Conservation (phyloP, 2,329 filamentous ascomycete genomes). For the Pseudopyricularia javanii region DNA sequence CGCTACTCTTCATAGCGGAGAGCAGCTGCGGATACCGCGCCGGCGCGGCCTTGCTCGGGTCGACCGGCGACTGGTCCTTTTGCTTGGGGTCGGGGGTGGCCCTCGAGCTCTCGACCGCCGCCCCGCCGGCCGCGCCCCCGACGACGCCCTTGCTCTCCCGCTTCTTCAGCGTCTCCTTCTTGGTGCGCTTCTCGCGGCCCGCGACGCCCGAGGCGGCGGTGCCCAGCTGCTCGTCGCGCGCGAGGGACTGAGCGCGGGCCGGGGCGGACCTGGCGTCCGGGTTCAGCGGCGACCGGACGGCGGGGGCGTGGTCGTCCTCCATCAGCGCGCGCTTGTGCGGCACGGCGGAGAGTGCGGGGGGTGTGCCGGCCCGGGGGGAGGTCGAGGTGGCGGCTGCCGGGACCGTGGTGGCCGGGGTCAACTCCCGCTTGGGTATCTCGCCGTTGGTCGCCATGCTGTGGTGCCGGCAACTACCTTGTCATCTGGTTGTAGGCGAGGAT, state of each 20-base stretch:
- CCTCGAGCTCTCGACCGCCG: slow-evolving; percentile 34
- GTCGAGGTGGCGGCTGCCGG: slow-evolving; percentile 19
- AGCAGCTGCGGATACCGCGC: slow-evolving; percentile 47
- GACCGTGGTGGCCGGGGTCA: slow-evolving; percentile 6
- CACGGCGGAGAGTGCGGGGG: slow-evolving; percentile 28
- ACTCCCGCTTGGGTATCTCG: slow-evolving; percentile 11
- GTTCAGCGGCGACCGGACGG: slow-evolving; percentile 64
- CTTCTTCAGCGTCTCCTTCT: slow-evolving; percentile 59
- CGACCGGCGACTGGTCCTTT: slow-evolving; percentile 22
- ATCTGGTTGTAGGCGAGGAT: not conserved
- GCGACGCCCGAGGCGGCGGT: slow-evolving; percentile 13
- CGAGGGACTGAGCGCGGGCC: not conserved
- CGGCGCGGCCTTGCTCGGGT: slow-evolving; percentile 25
- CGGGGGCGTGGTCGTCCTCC: slow-evolving; percentile 58
- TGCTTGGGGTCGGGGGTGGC: slow-evolving; percentile 45
- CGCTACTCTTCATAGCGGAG: slow-evolving; percentile 42
- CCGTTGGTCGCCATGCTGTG: slow-evolving; percentile 12
- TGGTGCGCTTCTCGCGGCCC: slow-evolving; percentile 39
- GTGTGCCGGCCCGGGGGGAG: slow-evolving; percentile 7
- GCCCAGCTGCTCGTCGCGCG: slow-evolving; percentile 16
- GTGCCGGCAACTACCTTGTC: not conserved
- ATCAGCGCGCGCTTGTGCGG: slow-evolving; percentile 50
- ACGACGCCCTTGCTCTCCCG: slow-evolving; percentile 45
- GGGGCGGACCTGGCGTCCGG: slow-evolving; percentile 35
- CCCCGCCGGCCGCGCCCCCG: slow-evolving; percentile 5